Conservation (phyloP, 148 eudicot species). For the Persicaria maculosa region DNA sequence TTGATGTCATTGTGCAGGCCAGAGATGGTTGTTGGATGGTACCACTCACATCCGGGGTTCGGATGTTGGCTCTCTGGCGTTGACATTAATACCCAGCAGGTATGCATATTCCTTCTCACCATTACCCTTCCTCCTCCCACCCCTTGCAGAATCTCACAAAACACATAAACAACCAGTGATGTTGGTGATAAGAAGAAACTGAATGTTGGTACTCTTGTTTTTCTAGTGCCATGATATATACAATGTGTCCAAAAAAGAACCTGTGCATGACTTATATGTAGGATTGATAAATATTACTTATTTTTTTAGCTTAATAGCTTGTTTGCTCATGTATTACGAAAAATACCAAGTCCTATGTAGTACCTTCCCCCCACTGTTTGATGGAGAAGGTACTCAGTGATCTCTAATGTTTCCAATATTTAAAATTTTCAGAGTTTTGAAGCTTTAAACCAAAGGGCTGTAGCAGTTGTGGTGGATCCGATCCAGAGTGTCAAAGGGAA, state of each 20-base stretch:
- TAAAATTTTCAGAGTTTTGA: slow-evolving; percentile 75
- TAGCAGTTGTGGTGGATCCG: slow-evolving; percentile 97
- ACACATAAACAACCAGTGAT: background rate
- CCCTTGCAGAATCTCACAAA: background rate
- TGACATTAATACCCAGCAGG: slow-evolving; percentile 70
- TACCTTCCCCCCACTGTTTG: background rate
- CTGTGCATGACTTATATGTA: background rate
- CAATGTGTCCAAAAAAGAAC: background rate
- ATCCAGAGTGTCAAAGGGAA: slow-evolving; percentile 98
- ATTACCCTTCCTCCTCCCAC: too few species aligned
- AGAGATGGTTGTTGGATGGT: slow-evolving; percentile 70
- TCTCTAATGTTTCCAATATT: background rate
- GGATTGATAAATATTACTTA: background rate
- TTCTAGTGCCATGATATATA: background rate
- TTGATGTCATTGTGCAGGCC: slow-evolving; percentile 27
- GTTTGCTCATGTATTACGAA: background rate
- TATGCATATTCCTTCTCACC: slow-evolving; percentile 2
- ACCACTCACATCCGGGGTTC: slow-evolving; percentile 74
- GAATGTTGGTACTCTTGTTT: background rate
- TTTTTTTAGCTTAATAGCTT: background rate
- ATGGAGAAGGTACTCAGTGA: background rate
- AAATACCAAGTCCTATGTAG: background rate
- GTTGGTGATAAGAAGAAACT: background rate
- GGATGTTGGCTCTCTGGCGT: slow-evolving; percentile 76
- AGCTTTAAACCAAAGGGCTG: slow-evolving; percentile 91